Percentiles rank a stretch among this genome's conserved stretches.
Evolutionary conservation across 2,329 filamentous ascomycete species (phyloP).

Genomic region (Aspergillus aculeatinus): DNA sequence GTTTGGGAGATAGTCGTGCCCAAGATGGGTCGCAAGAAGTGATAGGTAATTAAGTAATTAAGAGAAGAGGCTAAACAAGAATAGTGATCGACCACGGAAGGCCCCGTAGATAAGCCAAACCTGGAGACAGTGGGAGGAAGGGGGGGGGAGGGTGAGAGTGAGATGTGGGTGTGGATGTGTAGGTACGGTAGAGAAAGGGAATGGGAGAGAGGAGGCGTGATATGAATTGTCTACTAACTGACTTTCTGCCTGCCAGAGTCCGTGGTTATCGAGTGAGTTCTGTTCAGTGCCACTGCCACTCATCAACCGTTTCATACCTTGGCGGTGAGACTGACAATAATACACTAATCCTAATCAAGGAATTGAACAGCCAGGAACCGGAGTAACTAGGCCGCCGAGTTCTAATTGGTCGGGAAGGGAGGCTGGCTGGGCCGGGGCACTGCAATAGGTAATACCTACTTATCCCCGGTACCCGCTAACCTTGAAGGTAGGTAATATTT

Average conservation of each 20-base stretch:
- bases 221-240: too few relatives aligned
- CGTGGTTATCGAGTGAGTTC: conserved; percentile 7
- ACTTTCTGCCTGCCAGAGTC: neutral
- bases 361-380: conserved; percentile 2
- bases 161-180: neutral
- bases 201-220: neutral
- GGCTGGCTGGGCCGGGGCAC: too few relatives aligned
- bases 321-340: conserved; percentile 8
- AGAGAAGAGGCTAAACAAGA: neutral
- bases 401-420: conserved; percentile 10
- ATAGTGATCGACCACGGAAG: neutral
- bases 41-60: neutral
- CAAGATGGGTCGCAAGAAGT: neutral
- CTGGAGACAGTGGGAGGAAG: neutral
- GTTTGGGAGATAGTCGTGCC: neutral
- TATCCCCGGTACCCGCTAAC: too few relatives aligned
- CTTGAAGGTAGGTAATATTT: too few relatives aligned
- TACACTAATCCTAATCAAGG: conserved; percentile 8
- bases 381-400: conserved; percentile 14
- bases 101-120: neutral
- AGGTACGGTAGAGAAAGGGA: neutral
- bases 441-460: too few relatives aligned
- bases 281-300: neutral
- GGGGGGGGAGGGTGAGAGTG: neutral
- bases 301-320: neutral